phyloP scores from a whole-genome alignment of 176 grass and related monocot genomes.

The Oryza meyeriana region DNA sequence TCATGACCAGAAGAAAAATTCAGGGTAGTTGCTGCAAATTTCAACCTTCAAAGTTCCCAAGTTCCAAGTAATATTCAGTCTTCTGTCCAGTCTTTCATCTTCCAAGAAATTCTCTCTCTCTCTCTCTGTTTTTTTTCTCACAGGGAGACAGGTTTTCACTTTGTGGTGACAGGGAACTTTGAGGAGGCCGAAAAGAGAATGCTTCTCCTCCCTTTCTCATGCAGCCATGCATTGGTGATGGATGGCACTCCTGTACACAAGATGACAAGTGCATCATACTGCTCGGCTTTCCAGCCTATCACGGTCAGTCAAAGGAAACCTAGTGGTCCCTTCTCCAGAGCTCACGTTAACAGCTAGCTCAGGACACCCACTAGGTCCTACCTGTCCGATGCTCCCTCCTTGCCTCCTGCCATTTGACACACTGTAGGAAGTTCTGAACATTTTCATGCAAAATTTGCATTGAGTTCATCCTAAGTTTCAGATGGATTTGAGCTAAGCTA shows the following conservation, averaged over 20 bases:
- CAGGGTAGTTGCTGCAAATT: not conserved
- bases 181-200: constrained; percentile 6
- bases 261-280: constrained; percentile 38
- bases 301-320: constrained; percentile 30
- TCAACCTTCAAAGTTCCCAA: not conserved
- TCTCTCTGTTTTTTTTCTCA: not conserved
- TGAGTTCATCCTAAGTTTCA: not conserved
- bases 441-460: not conserved
- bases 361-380: constrained; percentile 4
- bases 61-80: not conserved
- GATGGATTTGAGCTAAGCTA: too few relatives aligned
- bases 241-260: constrained; percentile 1
- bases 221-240: not conserved
- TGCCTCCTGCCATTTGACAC: not conserved
- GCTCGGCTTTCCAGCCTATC: constrained; percentile 46
- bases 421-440: not conserved
- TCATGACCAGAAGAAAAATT: not conserved
- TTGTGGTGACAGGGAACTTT: constrained; percentile 14
- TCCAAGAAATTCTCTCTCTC: not conserved
- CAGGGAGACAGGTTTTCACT: constrained; percentile 13
- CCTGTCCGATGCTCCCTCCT: not conserved
- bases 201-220: not conserved
- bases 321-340: constrained; percentile 1
- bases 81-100: not conserved
- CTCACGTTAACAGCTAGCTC: constrained; percentile 24